A percentile compares a stretch with the other conserved stretches of the same genome.
Conservation (phyloP, 73 alveolate genomes). For the Uronychia setigera region DNA sequence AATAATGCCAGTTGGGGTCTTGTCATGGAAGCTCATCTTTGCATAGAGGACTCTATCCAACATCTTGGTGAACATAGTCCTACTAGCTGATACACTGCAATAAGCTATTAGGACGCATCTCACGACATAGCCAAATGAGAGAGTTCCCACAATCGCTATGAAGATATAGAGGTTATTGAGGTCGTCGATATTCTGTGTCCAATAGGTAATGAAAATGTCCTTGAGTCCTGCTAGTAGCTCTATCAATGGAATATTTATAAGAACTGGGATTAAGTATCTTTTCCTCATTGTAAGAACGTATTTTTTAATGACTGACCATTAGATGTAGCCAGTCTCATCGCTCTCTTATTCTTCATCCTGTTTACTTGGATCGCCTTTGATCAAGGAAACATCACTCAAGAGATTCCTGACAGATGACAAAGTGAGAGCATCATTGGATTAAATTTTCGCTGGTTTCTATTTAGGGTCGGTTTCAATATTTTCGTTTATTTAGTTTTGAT, state of each 20-base stretch:
- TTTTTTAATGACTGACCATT: background rate
- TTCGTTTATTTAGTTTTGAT: background rate
- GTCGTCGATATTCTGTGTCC: background rate
- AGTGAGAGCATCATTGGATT: background rate
- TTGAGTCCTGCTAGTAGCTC: background rate
- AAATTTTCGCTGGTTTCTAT: background rate
- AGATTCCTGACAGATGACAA: background rate
- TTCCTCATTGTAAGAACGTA: background rate
- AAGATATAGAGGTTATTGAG: background rate
- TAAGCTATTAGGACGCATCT: background rate
- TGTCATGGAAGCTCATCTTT: conserved; percentile 10
- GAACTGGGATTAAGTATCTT: background rate
- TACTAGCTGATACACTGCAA: background rate
- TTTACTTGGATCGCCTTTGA: background rate
- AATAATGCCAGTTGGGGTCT: conserved; percentile 36
- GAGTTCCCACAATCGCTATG: background rate
- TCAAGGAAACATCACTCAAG: background rate
- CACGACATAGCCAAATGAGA: background rate
- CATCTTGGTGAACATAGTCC: background rate
- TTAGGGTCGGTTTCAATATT: background rate
- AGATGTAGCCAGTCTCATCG: background rate
- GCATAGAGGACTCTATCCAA: background rate
- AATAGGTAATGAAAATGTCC: background rate
- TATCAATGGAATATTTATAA: background rate
- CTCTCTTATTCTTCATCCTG: background rate